Percentiles rank a stretch among this genome's conserved stretches.
Evolutionary conservation across 257 asterid species (phyloP).

Genomic region (Solanum ahanhuiri): DNA sequence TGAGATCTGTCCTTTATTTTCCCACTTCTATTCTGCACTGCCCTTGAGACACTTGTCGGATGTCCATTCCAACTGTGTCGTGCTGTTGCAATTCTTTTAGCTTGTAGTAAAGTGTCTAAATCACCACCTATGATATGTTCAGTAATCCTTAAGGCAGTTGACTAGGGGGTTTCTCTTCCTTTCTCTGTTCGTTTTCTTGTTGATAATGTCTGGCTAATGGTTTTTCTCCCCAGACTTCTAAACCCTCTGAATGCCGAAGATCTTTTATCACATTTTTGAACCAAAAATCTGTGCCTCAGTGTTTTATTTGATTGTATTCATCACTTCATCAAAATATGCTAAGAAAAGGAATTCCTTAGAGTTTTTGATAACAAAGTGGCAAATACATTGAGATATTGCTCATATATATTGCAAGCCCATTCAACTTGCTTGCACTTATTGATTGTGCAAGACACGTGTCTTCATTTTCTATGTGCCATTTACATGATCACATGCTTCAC

Average conservation of each 20-base stretch:
- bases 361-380: neutral
- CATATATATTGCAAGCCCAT: neutral
- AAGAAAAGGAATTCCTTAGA: neutral
- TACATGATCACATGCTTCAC: neutral
- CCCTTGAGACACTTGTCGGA: neutral
- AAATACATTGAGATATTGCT: neutral
- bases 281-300: neutral
- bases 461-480: neutral
- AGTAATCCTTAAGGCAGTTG: neutral
- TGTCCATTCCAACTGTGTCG: neutral
- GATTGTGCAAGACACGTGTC: neutral
- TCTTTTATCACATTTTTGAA: neutral
- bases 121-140: neutral
- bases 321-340: neutral
- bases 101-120: neutral
- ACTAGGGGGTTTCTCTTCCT: neutral
- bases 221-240: neutral
- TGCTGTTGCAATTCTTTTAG: neutral
- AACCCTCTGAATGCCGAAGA: neutral
- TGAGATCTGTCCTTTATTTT: neutral
- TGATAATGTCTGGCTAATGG: neutral
- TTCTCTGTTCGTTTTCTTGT: neutral
- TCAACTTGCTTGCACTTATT: neutral
- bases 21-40: neutral
- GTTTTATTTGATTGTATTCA: neutral